Conservation (phyloP, 2,329 filamentous ascomycete genomes). For the Penicillium concentricum region DNA sequence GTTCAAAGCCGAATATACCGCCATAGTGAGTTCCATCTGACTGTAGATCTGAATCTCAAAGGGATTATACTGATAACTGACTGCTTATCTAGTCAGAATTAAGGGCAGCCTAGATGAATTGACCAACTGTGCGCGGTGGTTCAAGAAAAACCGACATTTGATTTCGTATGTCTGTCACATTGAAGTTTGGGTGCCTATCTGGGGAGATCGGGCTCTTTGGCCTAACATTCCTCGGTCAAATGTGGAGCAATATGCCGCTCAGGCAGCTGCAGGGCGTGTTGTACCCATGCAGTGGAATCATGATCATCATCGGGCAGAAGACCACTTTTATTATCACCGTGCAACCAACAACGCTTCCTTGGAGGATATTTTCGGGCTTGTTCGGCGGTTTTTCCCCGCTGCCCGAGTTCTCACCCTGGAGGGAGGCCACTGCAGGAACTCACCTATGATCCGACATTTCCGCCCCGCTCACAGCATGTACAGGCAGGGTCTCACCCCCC, state of each 20-base stretch:
- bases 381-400: conserved; percentile 58
- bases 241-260: neutral
- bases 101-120: conserved; percentile 67
- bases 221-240: conserved; percentile 33
- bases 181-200: conserved; percentile 77
- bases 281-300: neutral
- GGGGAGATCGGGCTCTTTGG: conserved; percentile 54
- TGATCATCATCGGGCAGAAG: neutral
- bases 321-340: conserved; percentile 30
- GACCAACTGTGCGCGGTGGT: conserved; percentile 60
- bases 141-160: conserved; percentile 59
- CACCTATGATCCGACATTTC: conserved; percentile 65
- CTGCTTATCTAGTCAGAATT: conserved; percentile 60
- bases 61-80: neutral
- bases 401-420: conserved; percentile 69
- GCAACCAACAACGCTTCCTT: conserved; percentile 64
- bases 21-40: conserved; percentile 49
- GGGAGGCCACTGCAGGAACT: conserved; percentile 74
- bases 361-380: conserved; percentile 67
- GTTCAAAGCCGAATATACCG: conserved; percentile 72
- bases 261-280: neutral
- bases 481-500: neutral
- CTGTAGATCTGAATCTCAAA: no score
- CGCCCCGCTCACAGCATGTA: neutral
- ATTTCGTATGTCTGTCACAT: conserved; percentile 67